These are phyloP conservation scores for Hygrocybe punicea DNA, from an alignment of 768 basidiomycete genomes.

Conservation along the genomic window DNA sequence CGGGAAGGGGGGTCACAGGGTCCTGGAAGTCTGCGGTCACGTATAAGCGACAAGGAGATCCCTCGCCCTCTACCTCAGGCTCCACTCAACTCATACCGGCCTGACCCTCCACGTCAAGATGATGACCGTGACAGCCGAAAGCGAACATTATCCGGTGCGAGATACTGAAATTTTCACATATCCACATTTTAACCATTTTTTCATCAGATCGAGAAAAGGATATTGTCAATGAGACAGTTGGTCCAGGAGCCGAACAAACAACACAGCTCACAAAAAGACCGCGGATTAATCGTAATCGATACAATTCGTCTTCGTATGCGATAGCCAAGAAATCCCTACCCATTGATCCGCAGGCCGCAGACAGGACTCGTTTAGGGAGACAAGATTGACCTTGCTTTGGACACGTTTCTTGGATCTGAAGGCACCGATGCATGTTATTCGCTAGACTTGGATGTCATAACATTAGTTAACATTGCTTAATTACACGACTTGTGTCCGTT, in stretches of 20 bases:
- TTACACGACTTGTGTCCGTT: not conserved
- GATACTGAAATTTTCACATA: not conserved
- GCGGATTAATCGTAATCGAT: constrained; percentile 55
- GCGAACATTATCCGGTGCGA: constrained; percentile 64
- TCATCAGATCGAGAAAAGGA: constrained; percentile 64
- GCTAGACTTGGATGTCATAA: not conserved
- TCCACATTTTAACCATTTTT: not conserved
- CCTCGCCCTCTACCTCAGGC: constrained; percentile 37
- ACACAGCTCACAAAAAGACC: constrained; percentile 55
- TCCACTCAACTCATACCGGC: constrained; percentile 43
- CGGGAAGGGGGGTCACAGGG: constrained; percentile 21
- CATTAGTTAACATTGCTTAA: not conserved
- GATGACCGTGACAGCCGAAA: constrained; percentile 70
- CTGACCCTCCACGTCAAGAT: constrained; percentile 47
- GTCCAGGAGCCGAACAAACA: constrained; percentile 37
- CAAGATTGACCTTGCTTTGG: constrained; percentile 41
- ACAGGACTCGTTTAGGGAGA: constrained; percentile 50
- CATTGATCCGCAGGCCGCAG: constrained; percentile 58
- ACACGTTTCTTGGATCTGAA: not conserved
- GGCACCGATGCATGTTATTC: not conserved
- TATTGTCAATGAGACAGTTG: constrained; percentile 32
- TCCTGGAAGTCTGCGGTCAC: constrained; percentile 42
- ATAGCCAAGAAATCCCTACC: constrained; percentile 59
- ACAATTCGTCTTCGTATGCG: constrained; percentile 37
- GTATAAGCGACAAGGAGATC: constrained; percentile 60